phyloP scores from a whole-genome alignment of 2,329 filamentous ascomycete species.

The Fusarium tanahbumbuense region DNA sequence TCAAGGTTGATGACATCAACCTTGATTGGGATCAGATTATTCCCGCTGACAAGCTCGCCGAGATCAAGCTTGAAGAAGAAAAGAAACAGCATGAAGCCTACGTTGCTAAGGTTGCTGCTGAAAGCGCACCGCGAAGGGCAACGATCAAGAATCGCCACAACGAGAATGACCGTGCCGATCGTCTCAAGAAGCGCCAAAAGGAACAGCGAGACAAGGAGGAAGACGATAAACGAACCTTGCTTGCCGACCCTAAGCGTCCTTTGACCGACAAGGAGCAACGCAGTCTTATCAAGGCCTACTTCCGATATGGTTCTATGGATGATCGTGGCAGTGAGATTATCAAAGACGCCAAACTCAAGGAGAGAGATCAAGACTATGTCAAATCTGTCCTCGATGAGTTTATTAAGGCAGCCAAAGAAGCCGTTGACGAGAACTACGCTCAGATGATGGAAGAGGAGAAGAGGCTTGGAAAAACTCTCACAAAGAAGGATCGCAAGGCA shows the following conservation, averaged over 20 bases:
- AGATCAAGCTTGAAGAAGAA: constrained; percentile 90
- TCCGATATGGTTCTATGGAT: constrained; percentile 90
- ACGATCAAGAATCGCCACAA: constrained; percentile 67
- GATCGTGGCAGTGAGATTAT: constrained; percentile 90
- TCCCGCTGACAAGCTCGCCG: constrained; percentile 89
- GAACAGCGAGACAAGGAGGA: constrained; percentile 74
- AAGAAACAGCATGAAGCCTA: constrained; percentile 85
- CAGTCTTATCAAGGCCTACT: constrained; percentile 89
- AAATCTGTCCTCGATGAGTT: constrained; percentile 81
- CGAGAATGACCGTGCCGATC: constrained; percentile 72
- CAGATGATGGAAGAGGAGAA: constrained; percentile 85
- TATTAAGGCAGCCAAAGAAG: constrained; percentile 66
- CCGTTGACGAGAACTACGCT: constrained; percentile 74
- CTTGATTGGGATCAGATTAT: constrained; percentile 99
- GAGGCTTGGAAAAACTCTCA: constrained; percentile 81
- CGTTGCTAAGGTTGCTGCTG: constrained; percentile 82
- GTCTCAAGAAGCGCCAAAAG: constrained; percentile 74
- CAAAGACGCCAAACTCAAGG: constrained; percentile 83
- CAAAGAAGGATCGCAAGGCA: constrained; percentile 98
- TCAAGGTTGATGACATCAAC: constrained; percentile 84
- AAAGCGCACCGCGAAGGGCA: constrained; percentile 84
- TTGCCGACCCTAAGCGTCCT: constrained; percentile 87
- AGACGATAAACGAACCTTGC: constrained; percentile 76
- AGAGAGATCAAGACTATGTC: constrained; percentile 85
- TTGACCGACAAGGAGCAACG: constrained; percentile 93